phyloP scores from a whole-genome alignment of 208 protist species.

The Porcisia deanei region DNA sequence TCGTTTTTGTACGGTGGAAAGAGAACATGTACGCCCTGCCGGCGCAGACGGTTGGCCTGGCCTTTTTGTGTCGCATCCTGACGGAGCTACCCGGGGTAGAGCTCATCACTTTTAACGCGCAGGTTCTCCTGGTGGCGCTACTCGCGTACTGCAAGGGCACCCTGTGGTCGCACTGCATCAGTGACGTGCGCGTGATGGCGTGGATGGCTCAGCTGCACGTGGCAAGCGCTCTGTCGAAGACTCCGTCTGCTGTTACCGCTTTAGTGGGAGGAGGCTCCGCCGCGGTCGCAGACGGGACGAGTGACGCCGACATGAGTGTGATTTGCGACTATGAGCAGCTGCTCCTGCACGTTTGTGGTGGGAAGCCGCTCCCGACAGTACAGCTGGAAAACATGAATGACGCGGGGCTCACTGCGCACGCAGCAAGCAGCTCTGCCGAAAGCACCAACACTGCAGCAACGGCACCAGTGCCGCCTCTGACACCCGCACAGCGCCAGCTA shows the following conservation, averaged over 20 bases:
- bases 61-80: constrained; percentile 64
- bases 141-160: constrained; percentile 53
- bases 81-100: constrained; percentile 79
- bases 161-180: constrained; percentile 68
- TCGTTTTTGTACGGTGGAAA: constrained; percentile 70
- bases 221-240: neutral
- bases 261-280: neutral
- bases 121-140: constrained; percentile 61
- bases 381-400: constrained; percentile 18
- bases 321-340: constrained; percentile 36
- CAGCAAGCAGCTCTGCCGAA: neutral
- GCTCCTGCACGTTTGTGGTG: constrained; percentile 24
- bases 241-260: neutral
- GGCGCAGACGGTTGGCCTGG: constrained; percentile 40
- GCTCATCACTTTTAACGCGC: constrained; percentile 88
- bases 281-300: neutral
- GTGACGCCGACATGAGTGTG: constrained; percentile 22
- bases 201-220: constrained; percentile 70
- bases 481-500: constrained; percentile 39
- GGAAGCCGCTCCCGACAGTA: constrained; percentile 27
- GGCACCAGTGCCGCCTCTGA: constrained; percentile 19
- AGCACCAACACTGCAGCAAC: neutral
- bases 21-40: constrained; percentile 70
- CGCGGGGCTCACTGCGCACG: constrained; percentile 1
- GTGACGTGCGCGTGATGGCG: constrained; percentile 83